Evolutionary conservation across 2,329 filamentous ascomycete species (phyloP), one percentile per base, ranked within the genome.

Genomic region (Leptoxyphium fumago): DNA sequence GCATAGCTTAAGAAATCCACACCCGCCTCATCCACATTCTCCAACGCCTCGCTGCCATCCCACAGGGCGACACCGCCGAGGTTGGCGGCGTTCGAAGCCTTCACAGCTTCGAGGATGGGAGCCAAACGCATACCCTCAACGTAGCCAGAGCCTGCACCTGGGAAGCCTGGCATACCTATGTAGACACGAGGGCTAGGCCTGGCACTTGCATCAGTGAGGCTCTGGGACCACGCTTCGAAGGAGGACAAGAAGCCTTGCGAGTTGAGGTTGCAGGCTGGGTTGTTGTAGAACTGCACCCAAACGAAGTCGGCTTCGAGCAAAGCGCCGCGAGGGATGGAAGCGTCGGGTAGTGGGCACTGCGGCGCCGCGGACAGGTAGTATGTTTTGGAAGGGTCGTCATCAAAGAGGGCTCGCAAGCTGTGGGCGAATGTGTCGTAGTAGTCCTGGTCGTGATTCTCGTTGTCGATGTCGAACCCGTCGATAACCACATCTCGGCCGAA

Each of bases 221-320:
- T 49, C 5, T 43, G 38, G 30, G 52, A 56, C 63, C 62, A 65
- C 2, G 52, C 49, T 5, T 48, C 43, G 13, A 64, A 46, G 21
- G 46, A 50, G 6, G 44, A 43, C 11, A 44, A 29, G 46, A 64
- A 65, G 3, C 57, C 59, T 0, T 45, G 21, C 10, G 46, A 47
- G 13, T 58, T 55, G 29, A 64, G 48, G 29, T 62, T 53, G 49
- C 61, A 64, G 8, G 44, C 18, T 3, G 57, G 55, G 42, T 66
- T 66, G 48, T 67, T 65, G 52, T 66, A 67, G 45, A 65, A 66
- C 41, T 66, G 64, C 4, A 65, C 53, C 45, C 52, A 64, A 32
- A 67, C 55, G n/a, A 58, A 58, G 44, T 67, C 64, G 43, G 52
- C 55, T 10, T 50, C 47, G 2, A 56, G 48, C 43, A 65, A 47